Conservation (phyloP, 176 grass and related monocot genomes). For the Carex cristatella region DNA sequence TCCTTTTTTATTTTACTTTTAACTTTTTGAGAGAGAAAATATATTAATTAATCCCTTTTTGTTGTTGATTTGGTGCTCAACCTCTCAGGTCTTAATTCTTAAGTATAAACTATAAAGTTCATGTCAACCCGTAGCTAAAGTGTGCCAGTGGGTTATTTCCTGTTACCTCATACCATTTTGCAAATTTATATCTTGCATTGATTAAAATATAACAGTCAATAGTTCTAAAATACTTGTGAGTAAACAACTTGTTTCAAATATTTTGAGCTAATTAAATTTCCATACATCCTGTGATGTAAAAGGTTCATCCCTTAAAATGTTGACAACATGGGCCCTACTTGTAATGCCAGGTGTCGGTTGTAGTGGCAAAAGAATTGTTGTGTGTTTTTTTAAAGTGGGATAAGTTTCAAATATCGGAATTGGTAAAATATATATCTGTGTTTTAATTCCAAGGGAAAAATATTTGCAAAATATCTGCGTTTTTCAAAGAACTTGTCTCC, state of each 20-base stretch:
- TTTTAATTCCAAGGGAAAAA: neutral
- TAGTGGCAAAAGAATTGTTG: neutral
- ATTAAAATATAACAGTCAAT: neutral
- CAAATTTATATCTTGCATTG: neutral
- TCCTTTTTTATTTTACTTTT: neutral
- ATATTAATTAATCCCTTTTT: neutral
- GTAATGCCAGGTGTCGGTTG: neutral
- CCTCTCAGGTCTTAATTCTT: neutral
- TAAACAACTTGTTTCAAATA: neutral
- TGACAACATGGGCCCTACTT: neutral
- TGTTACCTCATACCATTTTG: neutral
- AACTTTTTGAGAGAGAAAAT: neutral
- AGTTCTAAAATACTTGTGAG: neutral
- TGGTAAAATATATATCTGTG: neutral
- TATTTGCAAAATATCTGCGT: neutral
- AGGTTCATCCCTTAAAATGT: neutral
- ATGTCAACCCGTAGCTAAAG: neutral
- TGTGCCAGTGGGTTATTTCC: neutral
- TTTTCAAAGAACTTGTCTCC: neutral
- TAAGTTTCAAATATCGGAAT: neutral
- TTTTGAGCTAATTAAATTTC: neutral
- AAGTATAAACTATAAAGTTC: neutral
- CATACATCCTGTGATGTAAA: neutral
- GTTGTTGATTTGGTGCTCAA: neutral
- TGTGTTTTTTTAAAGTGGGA: neutral